Percentiles rank a stretch among this genome's conserved stretches.
Evolutionary conservation across 805 yeast genomes (phyloP).

Genomic region (Sungouiella thailandica): DNA sequence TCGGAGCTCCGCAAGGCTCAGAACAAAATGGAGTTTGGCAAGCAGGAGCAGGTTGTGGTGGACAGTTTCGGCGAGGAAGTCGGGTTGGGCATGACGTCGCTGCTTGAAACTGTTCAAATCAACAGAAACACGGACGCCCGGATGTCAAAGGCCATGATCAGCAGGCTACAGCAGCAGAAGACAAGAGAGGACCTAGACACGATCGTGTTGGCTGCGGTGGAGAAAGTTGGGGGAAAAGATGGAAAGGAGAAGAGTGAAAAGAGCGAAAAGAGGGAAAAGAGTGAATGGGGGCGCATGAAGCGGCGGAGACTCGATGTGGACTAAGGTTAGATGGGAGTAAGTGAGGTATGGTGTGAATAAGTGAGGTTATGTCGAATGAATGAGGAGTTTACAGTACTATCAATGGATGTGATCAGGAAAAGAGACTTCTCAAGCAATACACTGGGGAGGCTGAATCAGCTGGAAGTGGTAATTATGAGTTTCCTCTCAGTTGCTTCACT

Average conservation of each 20-base stretch:
- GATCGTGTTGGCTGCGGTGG: conserved; percentile 6
- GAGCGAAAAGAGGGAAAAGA: too few relatives aligned
- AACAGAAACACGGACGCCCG: conserved; percentile 50
- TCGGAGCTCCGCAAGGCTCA: conserved; percentile 80
- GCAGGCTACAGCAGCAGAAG: conserved; percentile 33
- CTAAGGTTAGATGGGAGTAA: too few relatives aligned
- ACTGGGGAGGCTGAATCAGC: too few relatives aligned
- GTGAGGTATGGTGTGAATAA: too few relatives aligned
- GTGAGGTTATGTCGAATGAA: too few relatives aligned
- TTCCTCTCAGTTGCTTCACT: too few relatives aligned
- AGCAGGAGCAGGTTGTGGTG: conserved; percentile 54
- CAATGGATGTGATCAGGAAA: too few relatives aligned
- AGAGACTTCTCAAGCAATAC: too few relatives aligned
- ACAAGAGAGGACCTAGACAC: conserved; percentile 12
- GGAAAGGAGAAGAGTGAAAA: neutral
- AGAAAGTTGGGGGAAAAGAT: neutral
- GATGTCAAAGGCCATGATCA: conserved; percentile 57
- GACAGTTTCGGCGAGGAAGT: conserved; percentile 76
- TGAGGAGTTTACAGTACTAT: too few relatives aligned
- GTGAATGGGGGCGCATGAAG: neutral
- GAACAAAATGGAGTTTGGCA: conserved; percentile 80
- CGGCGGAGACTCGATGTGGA: neutral
- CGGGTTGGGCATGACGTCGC: conserved; percentile 70
- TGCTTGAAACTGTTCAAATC: conserved; percentile 25
- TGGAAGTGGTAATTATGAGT: too few relatives aligned